Percentiles rank a stretch among this genome's conserved stretches.
Conservation (phyloP, 176 grass and related monocot genomes). For the Chrysopogon serrulatus region DNA sequence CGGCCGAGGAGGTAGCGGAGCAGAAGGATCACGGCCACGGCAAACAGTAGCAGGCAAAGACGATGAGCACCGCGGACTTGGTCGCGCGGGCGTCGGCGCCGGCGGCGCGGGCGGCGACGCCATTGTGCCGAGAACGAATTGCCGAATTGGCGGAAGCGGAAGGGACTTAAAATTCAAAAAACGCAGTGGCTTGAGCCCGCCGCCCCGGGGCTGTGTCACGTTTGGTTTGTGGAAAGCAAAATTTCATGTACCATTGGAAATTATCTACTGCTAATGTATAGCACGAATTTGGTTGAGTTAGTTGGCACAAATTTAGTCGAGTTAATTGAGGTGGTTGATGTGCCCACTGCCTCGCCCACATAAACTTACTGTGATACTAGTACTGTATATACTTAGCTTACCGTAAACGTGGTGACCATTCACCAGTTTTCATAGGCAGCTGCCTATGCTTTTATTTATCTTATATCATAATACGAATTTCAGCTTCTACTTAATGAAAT, state of each 20-base stretch:
- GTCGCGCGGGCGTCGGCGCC: background rate
- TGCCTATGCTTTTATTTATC: no score
- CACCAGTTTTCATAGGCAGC: no score
- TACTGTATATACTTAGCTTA: no score
- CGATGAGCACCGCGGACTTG: conserved; percentile 59
- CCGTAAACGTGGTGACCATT: no score
- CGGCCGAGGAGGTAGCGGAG: conserved; percentile 72
- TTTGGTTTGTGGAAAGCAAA: background rate
- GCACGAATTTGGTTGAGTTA: background rate
- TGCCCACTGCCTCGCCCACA: no score
- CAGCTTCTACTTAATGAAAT: no score
- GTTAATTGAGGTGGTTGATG: no score
- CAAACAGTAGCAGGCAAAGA: background rate
- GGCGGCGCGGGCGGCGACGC: conserved; percentile 9
- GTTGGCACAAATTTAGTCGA: no score
- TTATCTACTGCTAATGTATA: background rate
- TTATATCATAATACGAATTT: no score
- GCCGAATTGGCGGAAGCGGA: background rate
- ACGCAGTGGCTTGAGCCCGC: background rate
- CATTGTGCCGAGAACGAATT: conserved; percentile 2
- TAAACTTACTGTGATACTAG: no score
- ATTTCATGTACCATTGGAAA: background rate
- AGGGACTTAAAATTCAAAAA: background rate
- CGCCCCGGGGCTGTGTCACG: background rate
- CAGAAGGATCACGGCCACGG: background rate